Conservation (phyloP, 75 land plant genomes). For the Cupressus sempervirens region DNA sequence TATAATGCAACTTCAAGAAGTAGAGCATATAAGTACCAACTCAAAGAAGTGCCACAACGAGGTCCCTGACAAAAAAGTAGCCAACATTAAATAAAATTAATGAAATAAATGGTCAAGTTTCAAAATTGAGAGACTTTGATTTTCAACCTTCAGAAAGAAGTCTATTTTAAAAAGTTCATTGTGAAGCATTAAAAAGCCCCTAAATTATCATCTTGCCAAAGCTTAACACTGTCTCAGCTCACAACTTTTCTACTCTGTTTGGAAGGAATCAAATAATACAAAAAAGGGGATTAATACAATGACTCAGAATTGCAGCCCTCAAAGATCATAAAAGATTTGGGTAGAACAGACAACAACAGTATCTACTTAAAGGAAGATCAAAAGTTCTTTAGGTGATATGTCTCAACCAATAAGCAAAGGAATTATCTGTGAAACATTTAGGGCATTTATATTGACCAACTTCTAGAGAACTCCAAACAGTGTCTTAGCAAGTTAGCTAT, state of each 20-base stretch:
- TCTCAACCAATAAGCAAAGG: background rate
- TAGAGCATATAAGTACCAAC: background rate
- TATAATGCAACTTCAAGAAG: background rate
- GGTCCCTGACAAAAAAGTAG: background rate
- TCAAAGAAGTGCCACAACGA: background rate
- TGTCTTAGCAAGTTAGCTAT: background rate
- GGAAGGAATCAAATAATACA: background rate
- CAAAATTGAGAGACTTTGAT: background rate
- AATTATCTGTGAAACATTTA: background rate
- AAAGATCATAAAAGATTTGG: background rate
- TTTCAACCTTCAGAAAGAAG: background rate
- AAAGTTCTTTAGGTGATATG: background rate
- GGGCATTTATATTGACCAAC: background rate
- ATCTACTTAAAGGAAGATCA: background rate
- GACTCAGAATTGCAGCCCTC: background rate
- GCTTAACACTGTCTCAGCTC: background rate
- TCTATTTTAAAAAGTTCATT: background rate
- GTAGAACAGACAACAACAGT: background rate
- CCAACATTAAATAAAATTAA: background rate
- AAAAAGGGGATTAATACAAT: no score
- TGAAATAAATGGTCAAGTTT: background rate
- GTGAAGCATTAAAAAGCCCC: background rate
- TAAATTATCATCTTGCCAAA: background rate
- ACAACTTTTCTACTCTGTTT: conserved; percentile 8
- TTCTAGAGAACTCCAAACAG: background rate